Evolutionary conservation across 2,329 filamentous ascomycete genomes (phyloP), one percentile per base, ranked within the genome.

Genomic region (Fragosphaeria purpurea): DNA sequence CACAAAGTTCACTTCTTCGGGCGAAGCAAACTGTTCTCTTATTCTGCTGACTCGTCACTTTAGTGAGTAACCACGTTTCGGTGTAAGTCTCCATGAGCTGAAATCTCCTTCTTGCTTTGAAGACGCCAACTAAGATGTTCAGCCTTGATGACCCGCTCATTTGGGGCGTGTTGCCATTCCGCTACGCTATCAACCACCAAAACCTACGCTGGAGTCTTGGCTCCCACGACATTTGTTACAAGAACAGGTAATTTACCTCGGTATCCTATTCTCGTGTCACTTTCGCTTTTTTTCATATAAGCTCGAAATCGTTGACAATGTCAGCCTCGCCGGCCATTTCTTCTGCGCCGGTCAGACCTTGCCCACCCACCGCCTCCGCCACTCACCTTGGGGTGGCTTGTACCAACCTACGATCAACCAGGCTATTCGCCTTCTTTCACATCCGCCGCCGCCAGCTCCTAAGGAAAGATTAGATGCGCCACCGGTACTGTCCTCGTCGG

Each of bases 211-310:
- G 90, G 88, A 82, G 84, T 8, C 77, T 98, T 50, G 93, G 88
- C 31, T 94, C 89, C 60, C 88, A 96, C 65, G 93, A 98, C 66
- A 90, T 98, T 53, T 96, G 90, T 69, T 98, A 94, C 67, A 84
- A 83, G 61, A 91, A 88, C 63, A 83, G 80, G 88, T 93, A 70
- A 55, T 73, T 59, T n/a, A n/a, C 10, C 35, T 7, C 11, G 35
- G 7, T 37, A 7, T 49, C 5, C 12, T 7, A 30, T 31, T 9
- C 10, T 12, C 40, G 13, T 42, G 5, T 10, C n/a, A 32, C 6
- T 41, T 41, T 30, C 33, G 4, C 6, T 22, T 1, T 4, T 34
- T 13, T 47, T 11, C 35, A 13, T 10, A 7, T 13, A 39, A 6
- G 12, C 7, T 10, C 10, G 32, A 46, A 38, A 37, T 31, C 12